phyloP scores from a whole-genome alignment of 495 filamentous ascomycete genomes.

The Diplogelasinospora grovesii region DNA sequence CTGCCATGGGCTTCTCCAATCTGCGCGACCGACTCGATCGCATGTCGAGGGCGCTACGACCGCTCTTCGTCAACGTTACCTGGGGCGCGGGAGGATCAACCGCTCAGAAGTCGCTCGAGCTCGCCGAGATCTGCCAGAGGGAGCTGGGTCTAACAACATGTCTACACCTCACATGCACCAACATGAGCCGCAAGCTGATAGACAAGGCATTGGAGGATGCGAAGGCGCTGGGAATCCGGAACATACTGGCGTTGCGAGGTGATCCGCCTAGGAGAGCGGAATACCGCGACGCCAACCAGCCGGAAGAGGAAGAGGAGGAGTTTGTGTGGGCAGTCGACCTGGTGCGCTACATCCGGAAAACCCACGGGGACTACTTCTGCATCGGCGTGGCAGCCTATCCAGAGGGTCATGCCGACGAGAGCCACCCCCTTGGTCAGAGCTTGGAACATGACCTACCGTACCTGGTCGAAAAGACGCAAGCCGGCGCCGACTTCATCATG shows the following conservation, averaged over 20 bases:
- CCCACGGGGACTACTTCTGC: constrained; percentile 93
- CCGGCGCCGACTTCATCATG: constrained; percentile 97
- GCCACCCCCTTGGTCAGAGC: constrained; percentile 69
- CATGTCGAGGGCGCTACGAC: constrained; percentile 84
- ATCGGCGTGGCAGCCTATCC: constrained; percentile 92
- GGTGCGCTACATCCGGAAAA: constrained; percentile 78
- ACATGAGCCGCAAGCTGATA: constrained; percentile 82
- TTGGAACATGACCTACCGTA: constrained; percentile 78
- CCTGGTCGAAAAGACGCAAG: constrained; percentile 81
- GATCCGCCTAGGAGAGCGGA: constrained; percentile 87
- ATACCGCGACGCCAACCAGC: constrained; percentile 57
- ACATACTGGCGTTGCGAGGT: constrained; percentile 90
- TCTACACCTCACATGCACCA: constrained; percentile 93
- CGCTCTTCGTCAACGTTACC: constrained; percentile 93
- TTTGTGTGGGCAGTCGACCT: constrained; percentile 89
- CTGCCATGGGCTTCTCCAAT: constrained; percentile 86
- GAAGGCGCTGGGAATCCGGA: constrained; percentile 86
- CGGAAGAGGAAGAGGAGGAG: constrained; percentile 60
- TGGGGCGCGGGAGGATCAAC: constrained; percentile 97
- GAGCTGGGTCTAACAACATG: constrained; percentile 91
- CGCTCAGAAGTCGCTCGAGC: constrained; percentile 78
- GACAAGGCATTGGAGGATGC: constrained; percentile 88
- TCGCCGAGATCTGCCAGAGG: constrained; percentile 91
- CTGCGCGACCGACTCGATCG: constrained; percentile 87
- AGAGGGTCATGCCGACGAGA: constrained; percentile 92